phyloP scores from a whole-genome alignment of 768 basidiomycete species.

The Pulveroboletus frians region DNA sequence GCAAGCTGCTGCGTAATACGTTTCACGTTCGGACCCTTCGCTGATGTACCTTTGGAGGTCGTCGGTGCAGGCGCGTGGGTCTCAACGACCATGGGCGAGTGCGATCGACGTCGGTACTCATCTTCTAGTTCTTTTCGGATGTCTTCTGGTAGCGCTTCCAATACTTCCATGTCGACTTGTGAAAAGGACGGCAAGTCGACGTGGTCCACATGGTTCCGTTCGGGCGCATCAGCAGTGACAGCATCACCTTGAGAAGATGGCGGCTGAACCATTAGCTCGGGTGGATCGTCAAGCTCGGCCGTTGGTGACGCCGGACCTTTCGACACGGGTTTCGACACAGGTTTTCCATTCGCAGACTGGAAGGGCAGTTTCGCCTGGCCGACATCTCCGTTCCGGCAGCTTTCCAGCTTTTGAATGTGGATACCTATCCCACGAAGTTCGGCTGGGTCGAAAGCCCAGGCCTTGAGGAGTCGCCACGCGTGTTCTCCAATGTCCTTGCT shows the following conservation, averaged over 20 bases:
- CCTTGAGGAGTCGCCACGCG: slow-evolving; percentile 69
- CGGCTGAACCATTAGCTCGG: slow-evolving; percentile 27
- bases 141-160: slow-evolving; percentile 66
- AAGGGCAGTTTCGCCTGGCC: slow-evolving; percentile 67
- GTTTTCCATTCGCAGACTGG: slow-evolving; percentile 22
- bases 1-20: slow-evolving; percentile 62
- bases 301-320: slow-evolving; percentile 1
- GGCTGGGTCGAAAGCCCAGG: slow-evolving; percentile 71
- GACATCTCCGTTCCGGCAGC: slow-evolving; percentile 31
- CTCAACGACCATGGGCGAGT: slow-evolving; percentile 38
- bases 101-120: slow-evolving; percentile 60
- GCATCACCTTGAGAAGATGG: slow-evolving; percentile 32
- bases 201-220: slow-evolving; percentile 10
- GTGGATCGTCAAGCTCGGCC: slow-evolving; percentile 2
- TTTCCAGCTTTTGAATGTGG: slow-evolving; percentile 85
- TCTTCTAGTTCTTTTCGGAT: slow-evolving; percentile 62
- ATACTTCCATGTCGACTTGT: slow-evolving; percentile 67
- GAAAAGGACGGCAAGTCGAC: slow-evolving; percentile 64
- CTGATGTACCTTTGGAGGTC: slow-evolving; percentile 9
- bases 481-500: slow-evolving; percentile 64
- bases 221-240: slow-evolving; percentile 1
- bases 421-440: slow-evolving; percentile 93
- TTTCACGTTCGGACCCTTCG: slow-evolving; percentile 43
- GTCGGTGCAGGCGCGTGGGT: not conserved
- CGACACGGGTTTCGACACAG: not conserved